Percentiles rank a stretch among this genome's conserved stretches.
Conservation (phyloP, 2,329 filamentous ascomycete genomes). For the Aspergillus hiratsukae region DNA sequence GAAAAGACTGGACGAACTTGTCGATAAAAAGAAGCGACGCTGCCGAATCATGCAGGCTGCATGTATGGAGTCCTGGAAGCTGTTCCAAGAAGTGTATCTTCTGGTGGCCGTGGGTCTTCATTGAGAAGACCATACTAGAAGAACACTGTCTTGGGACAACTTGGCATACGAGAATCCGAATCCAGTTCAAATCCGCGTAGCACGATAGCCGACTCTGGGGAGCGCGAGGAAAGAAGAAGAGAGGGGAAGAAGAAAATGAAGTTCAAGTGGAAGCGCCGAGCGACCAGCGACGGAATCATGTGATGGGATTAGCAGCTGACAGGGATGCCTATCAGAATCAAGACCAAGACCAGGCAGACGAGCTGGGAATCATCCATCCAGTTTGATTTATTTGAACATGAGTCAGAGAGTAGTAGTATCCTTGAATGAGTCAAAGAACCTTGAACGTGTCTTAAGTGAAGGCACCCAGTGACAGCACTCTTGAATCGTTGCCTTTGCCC, state of each 20-base stretch:
- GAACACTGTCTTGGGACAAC: constrained; percentile 23
- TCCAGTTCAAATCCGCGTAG: constrained; percentile 25
- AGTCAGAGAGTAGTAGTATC: background rate
- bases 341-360: background rate
- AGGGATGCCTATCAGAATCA: constrained; percentile 5
- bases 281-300: constrained; percentile 22
- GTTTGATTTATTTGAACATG: background rate
- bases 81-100: constrained; percentile 35
- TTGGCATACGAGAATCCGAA: constrained; percentile 49
- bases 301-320: constrained; percentile 21
- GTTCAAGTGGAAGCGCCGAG: constrained; percentile 1
- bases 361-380: background rate
- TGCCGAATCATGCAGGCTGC: constrained; percentile 50
- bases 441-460: background rate
- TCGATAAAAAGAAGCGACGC: constrained; percentile 37
- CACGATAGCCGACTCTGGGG: constrained; percentile 39
- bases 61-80: constrained; percentile 51
- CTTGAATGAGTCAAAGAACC: background rate
- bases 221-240: constrained; percentile 42
- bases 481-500: too few species aligned
- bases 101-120: constrained; percentile 25
- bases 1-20: constrained; percentile 38
- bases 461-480: too few species aligned
- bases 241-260: background rate
- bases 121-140: constrained; percentile 21